Evolutionary conservation across 805 yeast species (phyloP).

Genomic region (Helenozyma rhizophorensis): DNA sequence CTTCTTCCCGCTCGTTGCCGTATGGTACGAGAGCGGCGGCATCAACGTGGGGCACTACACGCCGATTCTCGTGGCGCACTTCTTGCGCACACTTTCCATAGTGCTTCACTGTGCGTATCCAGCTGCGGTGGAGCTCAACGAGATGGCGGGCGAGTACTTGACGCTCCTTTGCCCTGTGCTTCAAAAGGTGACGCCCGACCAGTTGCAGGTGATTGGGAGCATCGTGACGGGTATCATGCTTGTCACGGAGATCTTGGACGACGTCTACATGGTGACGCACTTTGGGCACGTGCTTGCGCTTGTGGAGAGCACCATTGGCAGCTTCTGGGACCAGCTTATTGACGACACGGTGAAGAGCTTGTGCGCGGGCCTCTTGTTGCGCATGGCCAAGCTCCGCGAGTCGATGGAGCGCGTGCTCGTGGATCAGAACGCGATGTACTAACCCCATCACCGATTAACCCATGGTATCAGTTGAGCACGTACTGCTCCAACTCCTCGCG

Average conservation of each 20-base stretch:
- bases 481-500: neutral
- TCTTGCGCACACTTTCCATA: slow-evolving; percentile 53
- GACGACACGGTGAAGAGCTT: slow-evolving; percentile 34
- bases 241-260: slow-evolving; percentile 32
- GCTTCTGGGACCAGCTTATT: slow-evolving; percentile 32
- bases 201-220: slow-evolving; percentile 34
- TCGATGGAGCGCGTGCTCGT: slow-evolving; percentile 26
- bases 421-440: slow-evolving; percentile 22
- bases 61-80: slow-evolving; percentile 52
- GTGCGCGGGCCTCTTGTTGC: slow-evolving; percentile 37
- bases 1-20: slow-evolving; percentile 51
- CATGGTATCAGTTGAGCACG: neutral
- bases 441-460: slow-evolving; percentile 1
- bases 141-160: slow-evolving; percentile 55
- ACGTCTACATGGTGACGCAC: slow-evolving; percentile 18
- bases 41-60: slow-evolving; percentile 51
- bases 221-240: slow-evolving; percentile 34
- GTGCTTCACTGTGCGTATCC: slow-evolving; percentile 58
- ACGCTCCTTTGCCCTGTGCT: slow-evolving; percentile 26
- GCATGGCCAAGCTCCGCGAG: slow-evolving; percentile 18
- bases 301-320: slow-evolving; percentile 25
- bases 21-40: slow-evolving; percentile 48
- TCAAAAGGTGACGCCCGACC: slow-evolving; percentile 19
- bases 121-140: slow-evolving; percentile 42
- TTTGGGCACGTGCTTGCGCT: slow-evolving; percentile 14